Percentiles rank a stretch among this genome's conserved stretches.
phyloP scores from a whole-genome alignment of 2,329 filamentous ascomycete genomes.

The Coniella vitis region DNA sequence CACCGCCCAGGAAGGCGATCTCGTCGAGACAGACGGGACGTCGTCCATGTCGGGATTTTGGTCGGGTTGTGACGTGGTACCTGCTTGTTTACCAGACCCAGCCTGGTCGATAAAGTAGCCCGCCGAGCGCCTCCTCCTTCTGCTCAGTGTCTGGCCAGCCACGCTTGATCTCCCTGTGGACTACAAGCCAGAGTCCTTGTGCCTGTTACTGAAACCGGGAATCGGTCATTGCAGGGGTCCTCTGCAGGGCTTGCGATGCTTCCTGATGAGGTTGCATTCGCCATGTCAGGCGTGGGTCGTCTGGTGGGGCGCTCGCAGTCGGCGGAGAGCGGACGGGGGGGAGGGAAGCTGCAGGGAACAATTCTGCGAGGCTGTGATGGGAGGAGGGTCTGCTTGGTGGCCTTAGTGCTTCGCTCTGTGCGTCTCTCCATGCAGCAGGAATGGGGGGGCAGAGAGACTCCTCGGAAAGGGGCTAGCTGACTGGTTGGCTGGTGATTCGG shows the following conservation, averaged over 20 bases:
- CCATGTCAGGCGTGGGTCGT: not conserved
- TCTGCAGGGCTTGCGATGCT: not conserved
- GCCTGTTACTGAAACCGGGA: conserved; percentile 1
- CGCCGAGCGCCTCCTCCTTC: conserved; percentile 5
- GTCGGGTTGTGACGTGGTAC: conserved; percentile 12
- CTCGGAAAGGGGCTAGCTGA: not conserved
- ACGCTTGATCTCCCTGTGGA: no score
- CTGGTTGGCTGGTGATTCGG: not conserved
- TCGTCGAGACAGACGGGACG: not conserved
- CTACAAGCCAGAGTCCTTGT: not conserved
- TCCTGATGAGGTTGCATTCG: not conserved
- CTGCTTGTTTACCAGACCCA: not conserved
- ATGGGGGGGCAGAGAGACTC: not conserved
- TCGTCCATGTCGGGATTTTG: not conserved
- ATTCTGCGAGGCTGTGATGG: not conserved
- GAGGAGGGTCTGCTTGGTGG: not conserved
- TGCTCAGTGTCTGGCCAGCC: no score
- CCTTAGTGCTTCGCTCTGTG: no score
- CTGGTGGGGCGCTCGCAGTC: not conserved
- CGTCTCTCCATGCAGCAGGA: no score
- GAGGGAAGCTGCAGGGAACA: not conserved
- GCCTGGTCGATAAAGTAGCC: not conserved
- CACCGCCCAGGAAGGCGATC: conserved; percentile 1
- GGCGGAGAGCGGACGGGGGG: not conserved
- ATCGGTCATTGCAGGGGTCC: not conserved